Conservation (phyloP, 2,329 filamentous ascomycete genomes). For the Chaetomiaceae sp. region DNA sequence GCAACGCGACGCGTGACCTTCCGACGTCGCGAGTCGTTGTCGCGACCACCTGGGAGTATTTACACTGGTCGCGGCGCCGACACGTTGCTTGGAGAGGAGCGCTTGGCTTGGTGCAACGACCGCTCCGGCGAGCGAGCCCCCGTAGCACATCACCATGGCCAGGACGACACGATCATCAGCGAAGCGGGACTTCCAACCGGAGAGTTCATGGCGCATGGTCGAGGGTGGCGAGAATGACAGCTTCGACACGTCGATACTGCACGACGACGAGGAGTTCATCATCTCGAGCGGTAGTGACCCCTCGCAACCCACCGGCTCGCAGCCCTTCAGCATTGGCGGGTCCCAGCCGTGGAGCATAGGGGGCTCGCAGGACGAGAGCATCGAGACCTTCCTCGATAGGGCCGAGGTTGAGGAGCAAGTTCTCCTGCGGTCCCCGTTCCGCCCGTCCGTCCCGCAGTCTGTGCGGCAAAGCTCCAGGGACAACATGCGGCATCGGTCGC, state of each 20-base stretch:
- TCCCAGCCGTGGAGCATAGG: constrained; percentile 36
- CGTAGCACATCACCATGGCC: constrained; percentile 12
- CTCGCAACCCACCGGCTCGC: constrained; percentile 38
- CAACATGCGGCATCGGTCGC: constrained; percentile 32
- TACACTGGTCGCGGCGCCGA: background rate
- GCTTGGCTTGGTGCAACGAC: background rate
- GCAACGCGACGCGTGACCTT: constrained; percentile 18
- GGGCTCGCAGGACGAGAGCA: constrained; percentile 49
- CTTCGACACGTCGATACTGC: constrained; percentile 50
- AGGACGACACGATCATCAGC: constrained; percentile 13
- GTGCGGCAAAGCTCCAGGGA: constrained; percentile 28
- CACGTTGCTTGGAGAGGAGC: background rate
- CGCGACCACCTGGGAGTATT: too few species aligned
- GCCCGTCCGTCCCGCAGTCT: constrained; percentile 42
- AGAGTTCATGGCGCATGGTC: constrained; percentile 55
- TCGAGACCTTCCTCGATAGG: constrained; percentile 46
- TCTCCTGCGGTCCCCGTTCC: constrained; percentile 49
- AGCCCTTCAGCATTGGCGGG: constrained; percentile 28
- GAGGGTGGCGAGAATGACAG: constrained; percentile 54
- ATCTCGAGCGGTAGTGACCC: constrained; percentile 40
- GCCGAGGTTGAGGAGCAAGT: constrained; percentile 49
- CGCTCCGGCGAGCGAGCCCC: background rate
- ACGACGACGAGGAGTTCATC: constrained; percentile 36
- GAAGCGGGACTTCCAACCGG: constrained; percentile 36
- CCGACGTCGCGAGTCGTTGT: constrained; percentile 2